A percentile compares a stretch with the other conserved stretches of the same genome.
Conservation (phyloP, 371 early-diverging fungal species). For the Mucor circinelloides region DNA sequence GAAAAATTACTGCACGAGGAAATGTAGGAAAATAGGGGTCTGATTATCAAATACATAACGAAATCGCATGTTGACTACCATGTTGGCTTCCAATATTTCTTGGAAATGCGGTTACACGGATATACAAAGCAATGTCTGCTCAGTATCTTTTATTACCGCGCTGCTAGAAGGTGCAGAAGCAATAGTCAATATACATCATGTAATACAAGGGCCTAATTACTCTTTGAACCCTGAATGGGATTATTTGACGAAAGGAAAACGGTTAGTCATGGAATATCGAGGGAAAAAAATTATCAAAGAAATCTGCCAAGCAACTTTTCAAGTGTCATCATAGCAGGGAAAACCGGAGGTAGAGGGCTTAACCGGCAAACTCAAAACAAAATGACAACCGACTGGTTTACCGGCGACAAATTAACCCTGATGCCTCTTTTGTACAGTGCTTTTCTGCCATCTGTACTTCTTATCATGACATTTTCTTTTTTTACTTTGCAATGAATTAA, state of each 20-base stretch:
- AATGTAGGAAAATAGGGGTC: not conserved
- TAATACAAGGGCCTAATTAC: not conserved
- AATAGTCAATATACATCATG: not conserved
- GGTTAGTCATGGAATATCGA: not conserved
- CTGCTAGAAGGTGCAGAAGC: not conserved
- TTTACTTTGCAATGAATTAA: not conserved
- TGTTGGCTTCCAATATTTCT: not conserved
- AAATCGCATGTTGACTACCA: not conserved
- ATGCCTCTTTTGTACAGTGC: not conserved
- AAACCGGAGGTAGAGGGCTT: not conserved
- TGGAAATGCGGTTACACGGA: not conserved
- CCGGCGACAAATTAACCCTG: conserved; percentile 1
- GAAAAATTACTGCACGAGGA: not conserved
- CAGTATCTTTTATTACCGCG: not conserved
- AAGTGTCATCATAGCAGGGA: not conserved
- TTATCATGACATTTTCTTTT: not conserved
- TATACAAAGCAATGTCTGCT: not conserved
- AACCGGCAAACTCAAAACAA: not conserved
- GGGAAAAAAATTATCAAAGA: not conserved
- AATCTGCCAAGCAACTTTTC: not conserved
- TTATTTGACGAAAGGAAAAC: not conserved
- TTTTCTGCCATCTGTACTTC: not conserved
- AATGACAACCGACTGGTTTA: not conserved
- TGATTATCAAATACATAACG: not conserved
- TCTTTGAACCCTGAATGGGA: not conserved